Base-by-base conservation (phyloP, 805 yeast genomes). In the Saccharomycopsis selenospora region DNA sequence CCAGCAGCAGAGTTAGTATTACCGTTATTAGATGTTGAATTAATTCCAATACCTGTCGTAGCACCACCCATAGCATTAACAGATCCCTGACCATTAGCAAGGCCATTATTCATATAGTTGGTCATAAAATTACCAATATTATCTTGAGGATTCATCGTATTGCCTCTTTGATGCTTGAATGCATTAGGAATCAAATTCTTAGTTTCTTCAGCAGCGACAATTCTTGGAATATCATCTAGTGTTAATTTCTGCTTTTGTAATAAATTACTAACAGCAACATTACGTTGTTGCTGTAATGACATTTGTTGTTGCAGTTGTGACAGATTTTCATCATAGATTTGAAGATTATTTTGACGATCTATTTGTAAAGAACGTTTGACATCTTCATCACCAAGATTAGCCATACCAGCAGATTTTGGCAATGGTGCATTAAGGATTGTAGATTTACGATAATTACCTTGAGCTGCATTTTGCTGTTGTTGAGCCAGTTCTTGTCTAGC, bases 171-270 rank as follows among this genome's bases (percentile, higher is more conserved):
- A 64, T 85, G 95, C 50, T 84, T 81, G 66, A 84, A 90, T 0
- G 96, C 95, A 64, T 89, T 89, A 2, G 97, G 96, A 50, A 95
- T 75, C 59, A 85, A 83, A 53, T 87, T 96, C 54, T 96, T 72
- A 0, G 98, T 96, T 64, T 91, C 96, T 59, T 93, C 97, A 7
- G 95, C 91, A 2, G 97, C 95, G 5, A 93, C 97, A 60, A 93
- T 91, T 55, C 98, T 75, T 5, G 98, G 96, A 57, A 93, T 93
- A 65, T 93, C 99, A 65, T 93, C 98, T 57, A 93, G 73, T 0
- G 97, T 91, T 46, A 93, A 82, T 56, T 85, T 86, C 56, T 91
- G 95, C 59, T 80, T 85, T 58, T 82, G 79, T 47, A 89, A 73
- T 43, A 86, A 70, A 55, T 78, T 82, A 1, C 88, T 75, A 0